Evolutionary conservation across 1,139 yeast species (phyloP).

Genomic region (Kazachstania sp.): DNA sequence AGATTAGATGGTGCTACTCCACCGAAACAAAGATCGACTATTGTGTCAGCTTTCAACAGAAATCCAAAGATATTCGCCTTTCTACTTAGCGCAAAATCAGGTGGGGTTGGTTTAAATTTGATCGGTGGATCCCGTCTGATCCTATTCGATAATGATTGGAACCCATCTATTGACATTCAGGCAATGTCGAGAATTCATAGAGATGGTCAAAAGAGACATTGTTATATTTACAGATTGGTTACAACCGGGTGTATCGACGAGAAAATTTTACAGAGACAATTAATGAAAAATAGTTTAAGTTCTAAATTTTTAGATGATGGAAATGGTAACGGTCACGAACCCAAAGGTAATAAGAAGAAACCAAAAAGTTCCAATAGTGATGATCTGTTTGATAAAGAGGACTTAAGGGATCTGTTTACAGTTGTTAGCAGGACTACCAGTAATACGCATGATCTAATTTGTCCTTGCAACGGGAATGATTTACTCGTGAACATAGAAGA

Average conservation of each 20-base stretch:
- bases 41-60: slow-evolving; percentile 65
- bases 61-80: slow-evolving; percentile 50
- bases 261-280: slow-evolving; percentile 87
- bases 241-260: slow-evolving; percentile 92
- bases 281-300: slow-evolving; percentile 74
- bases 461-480: slow-evolving; percentile 44
- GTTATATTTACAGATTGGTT: slow-evolving; percentile 71
- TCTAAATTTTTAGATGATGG: slow-evolving; percentile 58
- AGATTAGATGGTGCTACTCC: slow-evolving; percentile 86
- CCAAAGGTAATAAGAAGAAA: slow-evolving; percentile 4
- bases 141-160: slow-evolving; percentile 88
- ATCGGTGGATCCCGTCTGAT: slow-evolving; percentile 85
- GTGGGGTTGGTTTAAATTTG: slow-evolving; percentile 87
- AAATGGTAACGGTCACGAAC: too few species aligned
- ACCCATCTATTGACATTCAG: slow-evolving; percentile 86
- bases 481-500: slow-evolving; percentile 15
- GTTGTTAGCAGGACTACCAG: slow-evolving; percentile 45
- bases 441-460: slow-evolving; percentile 79
- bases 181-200: slow-evolving; percentile 95
- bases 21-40: slow-evolving; percentile 48
- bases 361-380: slow-evolving; percentile 38
- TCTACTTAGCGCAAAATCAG: slow-evolving; percentile 79
- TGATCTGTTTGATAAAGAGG: slow-evolving; percentile 51
- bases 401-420: slow-evolving; percentile 67
- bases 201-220: slow-evolving; percentile 80